Conservation (phyloP, 2,329 filamentous ascomycete species). For the Ascochyta rabiei region DNA sequence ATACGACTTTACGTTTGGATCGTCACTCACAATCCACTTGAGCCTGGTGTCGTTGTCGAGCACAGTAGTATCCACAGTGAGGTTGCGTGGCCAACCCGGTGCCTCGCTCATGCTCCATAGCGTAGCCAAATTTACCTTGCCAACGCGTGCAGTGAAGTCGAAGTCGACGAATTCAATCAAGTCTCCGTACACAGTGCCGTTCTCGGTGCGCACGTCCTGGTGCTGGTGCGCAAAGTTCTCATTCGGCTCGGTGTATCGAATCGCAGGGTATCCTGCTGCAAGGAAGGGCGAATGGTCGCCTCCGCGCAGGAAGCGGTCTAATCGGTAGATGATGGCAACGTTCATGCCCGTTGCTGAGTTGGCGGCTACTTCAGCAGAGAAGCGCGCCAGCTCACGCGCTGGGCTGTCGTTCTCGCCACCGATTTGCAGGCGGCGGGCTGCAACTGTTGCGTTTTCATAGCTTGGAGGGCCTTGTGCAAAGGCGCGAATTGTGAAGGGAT, state of each 20-base stretch:
- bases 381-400: slow-evolving; percentile 61
- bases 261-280: slow-evolving; percentile 60
- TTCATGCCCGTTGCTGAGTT: slow-evolving; percentile 61
- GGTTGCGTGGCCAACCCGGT: slow-evolving; percentile 58
- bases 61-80: slow-evolving; percentile 55
- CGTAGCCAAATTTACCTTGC: slow-evolving; percentile 60
- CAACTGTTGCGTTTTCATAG: slow-evolving; percentile 49
- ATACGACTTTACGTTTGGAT: slow-evolving; percentile 54
- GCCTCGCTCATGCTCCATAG: slow-evolving; percentile 61
- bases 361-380: slow-evolving; percentile 61
- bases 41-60: slow-evolving; percentile 59
- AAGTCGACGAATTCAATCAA: slow-evolving; percentile 64
- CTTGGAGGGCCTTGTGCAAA: slow-evolving; percentile 59
- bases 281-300: slow-evolving; percentile 64
- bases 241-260: slow-evolving; percentile 63
- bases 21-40: slow-evolving; percentile 54
- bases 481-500: slow-evolving; percentile 60
- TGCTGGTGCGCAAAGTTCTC: slow-evolving; percentile 65
- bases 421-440: slow-evolving; percentile 50
- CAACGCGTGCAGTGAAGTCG: slow-evolving; percentile 60
- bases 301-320: slow-evolving; percentile 62
- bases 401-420: slow-evolving; percentile 61
- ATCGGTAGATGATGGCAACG: slow-evolving; percentile 61
- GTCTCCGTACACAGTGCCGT: slow-evolving; percentile 62
- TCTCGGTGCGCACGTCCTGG: slow-evolving; percentile 58